Conservation (phyloP, 805 yeast genomes). For the Pichia californica region DNA sequence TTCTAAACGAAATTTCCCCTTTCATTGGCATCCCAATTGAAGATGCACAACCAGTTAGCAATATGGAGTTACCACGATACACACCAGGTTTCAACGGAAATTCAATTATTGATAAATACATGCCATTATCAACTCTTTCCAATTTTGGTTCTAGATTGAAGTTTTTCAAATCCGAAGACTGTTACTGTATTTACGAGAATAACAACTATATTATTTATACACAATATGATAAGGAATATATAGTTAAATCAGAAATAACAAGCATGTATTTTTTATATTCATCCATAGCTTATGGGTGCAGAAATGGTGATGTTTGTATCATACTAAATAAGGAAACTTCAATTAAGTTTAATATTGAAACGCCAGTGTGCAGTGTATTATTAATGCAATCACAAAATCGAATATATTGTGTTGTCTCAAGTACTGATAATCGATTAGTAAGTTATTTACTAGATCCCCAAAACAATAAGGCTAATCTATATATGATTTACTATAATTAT, state of each 20-base stretch:
- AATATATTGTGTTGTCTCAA: constrained; percentile 7
- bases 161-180: not conserved
- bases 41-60: too few species aligned
- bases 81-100: too few species aligned
- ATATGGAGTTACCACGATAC: too few species aligned
- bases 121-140: too few species aligned
- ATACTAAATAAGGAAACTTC: not conserved
- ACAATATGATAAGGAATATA: too few species aligned
- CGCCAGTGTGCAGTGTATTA: constrained; percentile 5
- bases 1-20: too few species aligned
- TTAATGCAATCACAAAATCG: not conserved
- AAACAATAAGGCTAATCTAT: not conserved
- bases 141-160: too few species aligned
- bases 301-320: constrained; percentile 9
- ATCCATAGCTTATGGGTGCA: constrained; percentile 4
- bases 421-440: constrained; percentile 1
- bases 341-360: not conserved
- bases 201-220: too few species aligned
- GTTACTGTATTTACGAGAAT: not conserved
- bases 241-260: constrained; percentile 6
- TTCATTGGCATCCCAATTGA: too few species aligned
- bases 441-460: not conserved
- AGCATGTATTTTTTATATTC: not conserved
- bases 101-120: too few species aligned
- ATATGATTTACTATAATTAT: constrained; percentile 8